phyloP scores from a whole-genome alignment of 2,329 filamentous ascomycete species.

The Penicillium carneum region DNA sequence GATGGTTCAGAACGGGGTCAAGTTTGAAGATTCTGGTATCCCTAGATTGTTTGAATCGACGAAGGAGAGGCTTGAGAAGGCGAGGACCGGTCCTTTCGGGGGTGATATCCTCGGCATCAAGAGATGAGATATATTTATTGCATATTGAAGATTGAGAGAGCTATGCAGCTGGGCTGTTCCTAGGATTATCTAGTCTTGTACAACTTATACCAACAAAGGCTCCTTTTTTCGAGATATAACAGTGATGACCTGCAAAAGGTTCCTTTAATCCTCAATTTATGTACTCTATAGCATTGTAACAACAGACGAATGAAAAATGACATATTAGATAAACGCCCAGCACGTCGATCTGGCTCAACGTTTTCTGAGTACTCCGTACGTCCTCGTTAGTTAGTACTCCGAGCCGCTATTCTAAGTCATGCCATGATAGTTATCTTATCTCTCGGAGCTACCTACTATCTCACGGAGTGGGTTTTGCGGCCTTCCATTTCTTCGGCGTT shows the following conservation, averaged over 20 bases:
- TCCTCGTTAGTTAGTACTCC: background rate
- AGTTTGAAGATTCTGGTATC: constrained; percentile 42
- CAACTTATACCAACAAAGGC: no score
- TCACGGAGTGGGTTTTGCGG: background rate
- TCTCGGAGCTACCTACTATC: constrained; percentile 1
- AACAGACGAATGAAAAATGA: background rate
- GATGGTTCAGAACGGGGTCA: constrained; percentile 57
- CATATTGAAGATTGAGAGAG: background rate
- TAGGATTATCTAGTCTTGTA: background rate
- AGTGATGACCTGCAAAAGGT: background rate
- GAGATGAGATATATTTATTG: background rate
- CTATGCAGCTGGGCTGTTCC: background rate
- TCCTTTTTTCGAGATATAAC: background rate
- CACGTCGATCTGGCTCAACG: background rate
- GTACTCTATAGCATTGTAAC: background rate
- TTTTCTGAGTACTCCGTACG: background rate
- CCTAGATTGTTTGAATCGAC: constrained; percentile 46
- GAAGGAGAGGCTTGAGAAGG: background rate
- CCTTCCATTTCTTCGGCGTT: background rate
- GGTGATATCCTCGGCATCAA: background rate
- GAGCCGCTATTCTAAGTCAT: background rate
- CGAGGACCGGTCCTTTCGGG: background rate
- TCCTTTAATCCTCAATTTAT: background rate
- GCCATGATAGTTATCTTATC: background rate
- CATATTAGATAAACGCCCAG: background rate